These are phyloP conservation scores for Monosporascus cannonballus DNA, from an alignment of 2,329 filamentous ascomycete genomes.

Conservation along the genomic window DNA sequence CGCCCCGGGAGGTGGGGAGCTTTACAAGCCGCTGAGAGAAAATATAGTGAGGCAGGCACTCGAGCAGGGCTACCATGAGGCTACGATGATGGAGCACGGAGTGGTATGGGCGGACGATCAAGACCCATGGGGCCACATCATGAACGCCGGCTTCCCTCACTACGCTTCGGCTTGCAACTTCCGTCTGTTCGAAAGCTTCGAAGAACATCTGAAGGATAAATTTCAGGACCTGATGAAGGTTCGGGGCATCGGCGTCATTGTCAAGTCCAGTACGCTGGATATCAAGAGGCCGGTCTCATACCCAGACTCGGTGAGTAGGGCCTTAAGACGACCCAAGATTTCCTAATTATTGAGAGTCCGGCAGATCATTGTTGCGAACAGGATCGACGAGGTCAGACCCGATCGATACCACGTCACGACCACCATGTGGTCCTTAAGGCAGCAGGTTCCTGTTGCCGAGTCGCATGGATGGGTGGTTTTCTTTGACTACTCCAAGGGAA, in stretches of 20 bases:
- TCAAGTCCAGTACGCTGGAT: slow-evolving; percentile 4
- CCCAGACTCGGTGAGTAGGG: slow-evolving; percentile 7
- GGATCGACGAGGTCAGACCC: slow-evolving; percentile 6
- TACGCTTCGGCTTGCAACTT: slow-evolving; percentile 6
- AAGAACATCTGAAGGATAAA: slow-evolving; percentile 10
- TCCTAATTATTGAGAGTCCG: background rate
- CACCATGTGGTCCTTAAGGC: slow-evolving; percentile 8
- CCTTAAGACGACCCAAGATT: no score
- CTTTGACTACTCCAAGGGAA: slow-evolving; percentile 8
- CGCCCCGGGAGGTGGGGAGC: slow-evolving; percentile 7
- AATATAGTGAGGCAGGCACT: slow-evolving; percentile 5
- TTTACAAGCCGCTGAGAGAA: slow-evolving; percentile 8
- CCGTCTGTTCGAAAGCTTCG: slow-evolving; percentile 9
- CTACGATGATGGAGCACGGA: slow-evolving; percentile 9
- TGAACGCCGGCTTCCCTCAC: slow-evolving; percentile 8
- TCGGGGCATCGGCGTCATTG: slow-evolving; percentile 7
- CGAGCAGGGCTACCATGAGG: slow-evolving; percentile 6
- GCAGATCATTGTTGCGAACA: slow-evolving; percentile 10
- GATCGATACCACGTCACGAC: slow-evolving; percentile 11
- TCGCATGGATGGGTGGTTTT: slow-evolving; percentile 9
- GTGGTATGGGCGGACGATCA: slow-evolving; percentile 11
- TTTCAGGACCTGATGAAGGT: slow-evolving; percentile 9
- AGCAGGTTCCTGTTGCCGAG: slow-evolving; percentile 6
- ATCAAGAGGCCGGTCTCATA: slow-evolving; percentile 9
- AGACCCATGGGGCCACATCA: slow-evolving; percentile 9